Base-by-base conservation (phyloP, 768 basidiomycete genomes). In the Termitomyces sp. region DNA sequence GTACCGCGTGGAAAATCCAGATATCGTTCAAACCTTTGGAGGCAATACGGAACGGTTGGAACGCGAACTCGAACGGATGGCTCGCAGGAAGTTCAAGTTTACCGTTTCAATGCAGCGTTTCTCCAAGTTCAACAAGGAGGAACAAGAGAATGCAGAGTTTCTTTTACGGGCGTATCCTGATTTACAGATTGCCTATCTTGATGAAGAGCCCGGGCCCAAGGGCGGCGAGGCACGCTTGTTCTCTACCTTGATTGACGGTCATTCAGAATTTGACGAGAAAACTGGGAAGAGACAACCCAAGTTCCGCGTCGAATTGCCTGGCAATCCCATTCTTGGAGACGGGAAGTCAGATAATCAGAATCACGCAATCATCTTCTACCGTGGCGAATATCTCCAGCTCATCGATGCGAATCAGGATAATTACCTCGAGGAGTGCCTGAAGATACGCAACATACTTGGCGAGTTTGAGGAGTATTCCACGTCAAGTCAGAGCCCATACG, bases 381-480 rank as follows among this genome's bases (percentile, higher is more conserved):
- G 97, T 49, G 97, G 97, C 63, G 97, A 99, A 75, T 98, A 97
- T 72, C 81, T 99, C 52, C 97, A 99, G 75, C 89, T 99, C 66
- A 98, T 99, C 75, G 97, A 99, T 65, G 97, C 97, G 66, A 99
- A 99, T 71, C 97, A 99, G 77, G 97, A 99, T 79, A 99, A 98
- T 77, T 99, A 99, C 69, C 79, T 99, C 67, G 97, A 99, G 72
- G 97, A 99, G 71, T 99, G 97, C 73, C 75, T 99, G 71, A 99
- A 99, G 82, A 99, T 99, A 67, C 87, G 97, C 38, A 99, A 95
- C 71, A 86, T 99, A 53, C 82, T 99, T 50, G 96, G 93, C 65
- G 97, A 98, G 74, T 99, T 99, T 64, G 97, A 99, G 70, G 92
- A 98, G 69, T 96, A 91, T 71, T 84, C 85, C 10, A 81, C 92